These are phyloP conservation scores for Cornus kousa DNA, from an alignment of 148 eudicot genomes.

Conservation along the genomic window DNA sequence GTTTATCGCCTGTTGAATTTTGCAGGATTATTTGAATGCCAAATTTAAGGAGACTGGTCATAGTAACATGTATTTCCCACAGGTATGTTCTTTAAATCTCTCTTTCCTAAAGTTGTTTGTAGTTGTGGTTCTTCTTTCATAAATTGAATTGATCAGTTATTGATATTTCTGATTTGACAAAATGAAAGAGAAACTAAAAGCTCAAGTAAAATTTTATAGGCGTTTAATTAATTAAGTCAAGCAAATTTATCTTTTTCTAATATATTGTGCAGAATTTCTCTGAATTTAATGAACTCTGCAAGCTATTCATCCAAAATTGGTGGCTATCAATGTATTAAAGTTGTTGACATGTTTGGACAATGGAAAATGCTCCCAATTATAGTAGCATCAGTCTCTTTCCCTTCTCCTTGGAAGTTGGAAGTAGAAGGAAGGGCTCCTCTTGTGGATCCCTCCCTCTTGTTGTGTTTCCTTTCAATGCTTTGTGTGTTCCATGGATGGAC, in stretches of 20 bases:
- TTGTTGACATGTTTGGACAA: neutral
- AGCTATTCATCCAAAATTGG: neutral
- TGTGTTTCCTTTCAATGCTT: too few relatives aligned
- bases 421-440: too few relatives aligned
- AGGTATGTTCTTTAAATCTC: slow-evolving; percentile 37
- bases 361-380: too few relatives aligned
- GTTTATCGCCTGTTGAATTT: neutral
- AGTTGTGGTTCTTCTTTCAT: neutral
- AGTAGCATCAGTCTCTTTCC: too few relatives aligned
- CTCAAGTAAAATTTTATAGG: neutral
- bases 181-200: neutral
- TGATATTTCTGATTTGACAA: neutral
- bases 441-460: too few relatives aligned
- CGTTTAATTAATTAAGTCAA: too few relatives aligned
- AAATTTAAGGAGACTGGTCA: slow-evolving; percentile 98
- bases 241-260: neutral
- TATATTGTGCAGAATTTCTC: neutral
- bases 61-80: slow-evolving; percentile 97
- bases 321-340: too few relatives aligned
- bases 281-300: neutral
- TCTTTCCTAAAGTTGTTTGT: neutral
- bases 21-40: slow-evolving; percentile 88
- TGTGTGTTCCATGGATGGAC: too few relatives aligned
- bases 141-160: neutral
- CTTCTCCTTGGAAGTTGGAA: too few relatives aligned